Base-by-base conservation (phyloP, 352 stramenopile species). In the Pythium oligandrum region DNA sequence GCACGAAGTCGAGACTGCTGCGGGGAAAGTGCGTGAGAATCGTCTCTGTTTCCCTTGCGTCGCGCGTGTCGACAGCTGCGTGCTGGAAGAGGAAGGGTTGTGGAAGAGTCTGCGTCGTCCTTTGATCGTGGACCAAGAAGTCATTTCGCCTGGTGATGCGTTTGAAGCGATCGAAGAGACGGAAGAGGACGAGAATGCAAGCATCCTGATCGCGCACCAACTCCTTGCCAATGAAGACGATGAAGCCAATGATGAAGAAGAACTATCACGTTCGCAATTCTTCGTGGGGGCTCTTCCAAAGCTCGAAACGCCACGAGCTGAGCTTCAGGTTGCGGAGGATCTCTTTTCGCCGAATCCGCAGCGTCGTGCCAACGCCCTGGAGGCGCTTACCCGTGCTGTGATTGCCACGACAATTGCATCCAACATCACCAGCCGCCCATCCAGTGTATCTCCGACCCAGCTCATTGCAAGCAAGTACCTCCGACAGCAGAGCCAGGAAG, bases 31-130 rank as follows among this genome's bases (percentile, higher is more conserved):
- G 26, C 75, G 70, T 12, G 73, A 81, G 40, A 76, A 68, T 49
- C 77, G 80, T 47, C 68, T 88, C 50, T 90, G 80, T 51, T 84
- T 73, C 46, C 50, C 67, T 3, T 88, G 77, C 30, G 71, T 86
- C 33, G 74, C 73, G 33, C 76, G 70, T 10, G 73, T 84, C 17
- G 74, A 86, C 49, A 73, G 57, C 8, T 67, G 63, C 47, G 65
- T 72, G 6, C 79, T 78, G 40, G 64, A 79, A 26, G 57, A 68
- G n/a, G 46, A 64, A 6, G 34, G 55, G 51, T 52, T 69, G 8
- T 64, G 57, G 61, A 55, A 55, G 26, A 53, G 17, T 38, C 33
- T 64, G 40, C 44, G 49, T 6, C 61, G 55, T 11, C 47, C 61
- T 17, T 53, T 67, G 2, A 54, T 67, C 26, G 53, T 67, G 5